Percentiles rank a stretch among this genome's conserved stretches.
Conservation (phyloP, 2,329 filamentous ascomycete genomes). For the Penicillium nordicum region DNA sequence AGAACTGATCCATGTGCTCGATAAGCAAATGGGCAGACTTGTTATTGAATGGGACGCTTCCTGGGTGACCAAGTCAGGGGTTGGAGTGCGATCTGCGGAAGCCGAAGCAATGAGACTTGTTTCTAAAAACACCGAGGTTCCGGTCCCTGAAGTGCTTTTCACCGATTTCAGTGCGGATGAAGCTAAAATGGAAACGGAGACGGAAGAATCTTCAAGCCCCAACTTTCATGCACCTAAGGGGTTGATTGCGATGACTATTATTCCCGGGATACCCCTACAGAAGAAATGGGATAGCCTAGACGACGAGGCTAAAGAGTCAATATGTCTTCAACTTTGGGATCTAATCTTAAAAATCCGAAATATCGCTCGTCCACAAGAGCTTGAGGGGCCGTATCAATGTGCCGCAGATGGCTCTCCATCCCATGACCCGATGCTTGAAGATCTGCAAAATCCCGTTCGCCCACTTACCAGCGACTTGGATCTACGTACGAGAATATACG, state of each 20-base stretch:
- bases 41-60: too few relatives aligned
- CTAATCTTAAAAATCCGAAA: constrained; percentile 14
- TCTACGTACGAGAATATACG: constrained; percentile 22
- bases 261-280: constrained; percentile 17
- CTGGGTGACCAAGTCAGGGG: too few relatives aligned
- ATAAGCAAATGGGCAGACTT: too few relatives aligned
- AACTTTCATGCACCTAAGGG: background rate
- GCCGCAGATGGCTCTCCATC: constrained; percentile 24
- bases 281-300: constrained; percentile 18
- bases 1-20: too few relatives aligned
- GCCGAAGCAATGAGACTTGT: too few relatives aligned
- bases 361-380: constrained; percentile 8
- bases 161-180: too few relatives aligned
- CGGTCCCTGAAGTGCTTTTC: too few relatives aligned
- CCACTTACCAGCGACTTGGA: constrained; percentile 22
- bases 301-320: constrained; percentile 19
- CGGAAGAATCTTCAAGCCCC: too few relatives aligned
- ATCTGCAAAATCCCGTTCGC: constrained; percentile 20
- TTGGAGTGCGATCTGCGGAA: too few relatives aligned
- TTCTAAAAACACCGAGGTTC: too few relatives aligned
- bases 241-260: constrained; percentile 13
- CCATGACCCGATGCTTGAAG: constrained; percentile 19
- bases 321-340: constrained; percentile 22
- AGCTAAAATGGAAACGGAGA: too few relatives aligned
- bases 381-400: constrained; percentile 22